Conservation (phyloP, 176 grass and related monocot genomes). For the Juncus effusus region DNA sequence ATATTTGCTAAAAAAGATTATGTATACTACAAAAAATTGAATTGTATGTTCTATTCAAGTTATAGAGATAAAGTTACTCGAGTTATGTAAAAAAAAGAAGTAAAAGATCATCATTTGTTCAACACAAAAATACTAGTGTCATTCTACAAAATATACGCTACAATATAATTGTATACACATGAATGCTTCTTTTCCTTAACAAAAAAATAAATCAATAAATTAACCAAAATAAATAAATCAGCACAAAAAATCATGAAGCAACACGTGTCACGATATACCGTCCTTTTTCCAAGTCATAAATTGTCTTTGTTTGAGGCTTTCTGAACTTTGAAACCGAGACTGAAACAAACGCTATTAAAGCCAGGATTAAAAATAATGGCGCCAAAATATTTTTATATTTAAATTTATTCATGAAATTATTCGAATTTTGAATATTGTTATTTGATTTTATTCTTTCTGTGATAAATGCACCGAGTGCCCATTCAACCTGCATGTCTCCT, state of each 20-base stretch:
- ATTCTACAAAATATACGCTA: too few species aligned
- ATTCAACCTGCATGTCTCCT: conserved; percentile 57
- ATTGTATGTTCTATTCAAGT: too few species aligned
- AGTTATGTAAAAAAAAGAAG: too few species aligned
- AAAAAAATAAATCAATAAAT: background rate
- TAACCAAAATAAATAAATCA: background rate
- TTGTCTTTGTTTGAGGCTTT: conserved; percentile 65
- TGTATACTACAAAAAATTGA: too few species aligned
- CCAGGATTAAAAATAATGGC: conserved; percentile 33
- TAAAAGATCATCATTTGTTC: too few species aligned
- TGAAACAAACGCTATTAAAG: conserved; percentile 35
- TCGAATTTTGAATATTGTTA: background rate
- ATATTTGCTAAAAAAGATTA: too few species aligned
- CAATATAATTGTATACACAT: too few species aligned
- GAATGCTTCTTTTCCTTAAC: background rate
- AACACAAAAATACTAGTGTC: too few species aligned
- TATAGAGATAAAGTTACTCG: too few species aligned
- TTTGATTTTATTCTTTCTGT: conserved; percentile 17
- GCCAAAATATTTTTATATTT: conserved; percentile 27
- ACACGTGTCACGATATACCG: conserved; percentile 71
- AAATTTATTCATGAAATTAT: conserved; percentile 4
- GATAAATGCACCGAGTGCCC: conserved; percentile 72
- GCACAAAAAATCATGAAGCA: conserved; percentile 43
- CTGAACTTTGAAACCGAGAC: conserved; percentile 57
- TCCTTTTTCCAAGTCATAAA: conserved; percentile 95